Conservation (phyloP, 495 filamentous ascomycete genomes). For the Penicillium arizonense region DNA sequence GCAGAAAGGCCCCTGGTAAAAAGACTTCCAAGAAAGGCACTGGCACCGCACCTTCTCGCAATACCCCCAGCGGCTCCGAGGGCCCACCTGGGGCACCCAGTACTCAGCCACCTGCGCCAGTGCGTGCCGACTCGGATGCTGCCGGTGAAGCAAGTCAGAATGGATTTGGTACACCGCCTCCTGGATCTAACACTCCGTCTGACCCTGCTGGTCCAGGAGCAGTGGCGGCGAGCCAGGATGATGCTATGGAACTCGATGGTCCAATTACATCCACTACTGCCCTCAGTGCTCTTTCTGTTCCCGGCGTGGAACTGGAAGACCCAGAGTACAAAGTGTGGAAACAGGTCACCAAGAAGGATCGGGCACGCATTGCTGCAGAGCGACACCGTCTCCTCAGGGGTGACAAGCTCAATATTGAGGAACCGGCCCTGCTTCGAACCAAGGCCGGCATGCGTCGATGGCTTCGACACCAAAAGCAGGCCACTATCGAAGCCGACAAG, state of each 20-base stretch:
- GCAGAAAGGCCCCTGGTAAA: constrained; percentile 81
- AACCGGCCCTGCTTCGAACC: constrained; percentile 79
- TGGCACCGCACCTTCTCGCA: constrained; percentile 66
- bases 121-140: constrained; percentile 63
- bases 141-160: constrained; percentile 70
- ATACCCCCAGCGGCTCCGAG: constrained; percentile 66
- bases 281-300: constrained; percentile 44
- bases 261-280: constrained; percentile 57
- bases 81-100: constrained; percentile 62
- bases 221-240: constrained; percentile 63
- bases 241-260: constrained; percentile 80
- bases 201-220: constrained; percentile 65
- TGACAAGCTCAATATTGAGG: constrained; percentile 80
- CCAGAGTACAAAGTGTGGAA: constrained; percentile 97
- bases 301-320: constrained; percentile 65
- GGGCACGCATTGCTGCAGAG: constrained; percentile 77
- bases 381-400: constrained; percentile 80
- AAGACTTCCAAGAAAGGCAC: constrained; percentile 73
- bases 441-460: constrained; percentile 78
- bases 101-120: constrained; percentile 49
- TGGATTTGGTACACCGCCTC: constrained; percentile 79
- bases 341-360: constrained; percentile 94
- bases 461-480: constrained; percentile 69
- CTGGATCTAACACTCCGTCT: constrained; percentile 72
- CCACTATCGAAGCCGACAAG: constrained; percentile 52